Evolutionary conservation across 2,329 filamentous ascomycete genomes (phyloP).

Genomic region (Arthrobotrys megalospora): DNA sequence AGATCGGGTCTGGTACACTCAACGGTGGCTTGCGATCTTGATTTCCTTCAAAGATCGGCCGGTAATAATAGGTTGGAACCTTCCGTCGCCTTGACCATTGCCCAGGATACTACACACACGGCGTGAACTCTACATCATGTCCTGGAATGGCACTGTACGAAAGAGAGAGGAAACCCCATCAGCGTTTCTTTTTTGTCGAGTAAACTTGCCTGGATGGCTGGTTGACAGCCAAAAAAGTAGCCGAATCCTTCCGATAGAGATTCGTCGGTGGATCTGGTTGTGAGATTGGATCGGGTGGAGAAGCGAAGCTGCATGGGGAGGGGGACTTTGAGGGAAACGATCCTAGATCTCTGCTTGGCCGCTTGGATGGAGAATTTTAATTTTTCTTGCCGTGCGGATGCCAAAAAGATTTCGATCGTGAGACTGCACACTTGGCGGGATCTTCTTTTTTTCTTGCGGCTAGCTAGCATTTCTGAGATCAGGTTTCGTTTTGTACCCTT

Average conservation of each 20-base stretch:
- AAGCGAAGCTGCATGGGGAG: conserved; percentile 50
- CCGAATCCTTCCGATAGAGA: conserved; percentile 59
- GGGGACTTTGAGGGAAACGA: conserved; percentile 3
- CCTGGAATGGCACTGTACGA: neutral
- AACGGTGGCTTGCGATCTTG: conserved; percentile 61
- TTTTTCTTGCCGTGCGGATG: neutral
- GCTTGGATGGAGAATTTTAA: conserved; percentile 8
- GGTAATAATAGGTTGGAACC: conserved; percentile 61
- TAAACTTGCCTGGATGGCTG: conserved; percentile 53
- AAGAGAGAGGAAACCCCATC: neutral
- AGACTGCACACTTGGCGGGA: neutral
- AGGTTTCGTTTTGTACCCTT: conserved; percentile 4
- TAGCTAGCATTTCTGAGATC: neutral
- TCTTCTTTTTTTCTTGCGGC: no score
- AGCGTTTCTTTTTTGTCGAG: conserved; percentile 44
- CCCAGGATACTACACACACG: conserved; percentile 41
- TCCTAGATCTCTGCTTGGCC: conserved; percentile 22
- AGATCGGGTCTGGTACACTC: conserved; percentile 51
- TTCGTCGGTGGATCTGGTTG: conserved; percentile 44
- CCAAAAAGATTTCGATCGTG: conserved; percentile 16
- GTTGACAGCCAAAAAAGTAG: conserved; percentile 56
- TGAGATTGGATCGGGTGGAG: conserved; percentile 58
- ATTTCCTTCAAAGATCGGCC: conserved; percentile 61
- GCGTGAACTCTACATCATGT: neutral
- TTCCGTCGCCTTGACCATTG: conserved; percentile 59